Evolutionary conservation across 1,284 basidiomycete species (phyloP).

Genomic region (Trichosporon sp.): DNA sequence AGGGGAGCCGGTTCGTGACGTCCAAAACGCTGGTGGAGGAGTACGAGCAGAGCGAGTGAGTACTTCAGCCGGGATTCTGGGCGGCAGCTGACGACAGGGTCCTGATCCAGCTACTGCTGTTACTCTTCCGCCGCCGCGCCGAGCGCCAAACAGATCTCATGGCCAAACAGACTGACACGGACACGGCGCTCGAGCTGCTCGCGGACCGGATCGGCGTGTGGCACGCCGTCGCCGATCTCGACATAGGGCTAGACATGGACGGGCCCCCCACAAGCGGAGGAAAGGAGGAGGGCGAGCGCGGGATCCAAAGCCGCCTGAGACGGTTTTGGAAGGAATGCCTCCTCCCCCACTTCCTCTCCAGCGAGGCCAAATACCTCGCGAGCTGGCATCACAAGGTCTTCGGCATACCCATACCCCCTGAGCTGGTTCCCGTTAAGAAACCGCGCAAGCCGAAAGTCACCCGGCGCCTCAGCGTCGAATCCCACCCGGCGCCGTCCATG

Average conservation of each 20-base stretch:
- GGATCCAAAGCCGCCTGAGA: conserved; percentile 27
- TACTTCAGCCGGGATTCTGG: too few relatives aligned
- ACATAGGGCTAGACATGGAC: conserved; percentile 30
- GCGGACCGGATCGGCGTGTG: conserved; percentile 51
- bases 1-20: too few relatives aligned
- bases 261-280: not conserved
- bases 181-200: conserved; percentile 40
- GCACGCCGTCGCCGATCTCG: conserved; percentile 50
- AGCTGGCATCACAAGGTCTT: conserved; percentile 50
- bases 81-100: not conserved
- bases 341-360: conserved; percentile 35
- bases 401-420: conserved; percentile 39
- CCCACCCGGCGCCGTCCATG: not conserved
- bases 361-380: conserved; percentile 37
- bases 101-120: conserved; percentile 42
- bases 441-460: conserved; percentile 47
- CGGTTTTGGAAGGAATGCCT: conserved; percentile 39
- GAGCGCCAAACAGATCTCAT: conserved; percentile 23
- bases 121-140: conserved; percentile 38
- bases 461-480: conserved; percentile 27
- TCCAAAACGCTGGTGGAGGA: too few relatives aligned
- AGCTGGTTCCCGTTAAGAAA: conserved; percentile 42
- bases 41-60: too few relatives aligned
- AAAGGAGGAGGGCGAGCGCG: conserved; percentile 27
- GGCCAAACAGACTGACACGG: conserved; percentile 35